Conservation (phyloP, 768 basidiomycete genomes). For the Hemileccinum rubropunctum region DNA sequence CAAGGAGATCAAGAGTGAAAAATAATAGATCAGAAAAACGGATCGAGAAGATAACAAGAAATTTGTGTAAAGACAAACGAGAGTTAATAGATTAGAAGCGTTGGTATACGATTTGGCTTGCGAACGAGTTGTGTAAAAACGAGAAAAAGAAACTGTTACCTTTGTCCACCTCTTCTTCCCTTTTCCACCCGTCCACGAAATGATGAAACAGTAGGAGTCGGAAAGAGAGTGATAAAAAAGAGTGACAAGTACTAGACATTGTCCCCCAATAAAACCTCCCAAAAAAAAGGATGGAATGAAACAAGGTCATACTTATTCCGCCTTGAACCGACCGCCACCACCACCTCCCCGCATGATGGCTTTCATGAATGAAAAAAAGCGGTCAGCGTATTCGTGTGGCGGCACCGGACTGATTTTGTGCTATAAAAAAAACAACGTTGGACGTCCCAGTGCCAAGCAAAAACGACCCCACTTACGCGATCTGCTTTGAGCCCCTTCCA, state of each 20-base stretch:
- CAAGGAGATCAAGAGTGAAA: too few relatives aligned
- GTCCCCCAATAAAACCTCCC: constrained; percentile 4
- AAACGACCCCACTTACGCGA: constrained; percentile 55
- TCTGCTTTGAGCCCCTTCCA: constrained; percentile 92
- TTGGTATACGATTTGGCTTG: constrained; percentile 14
- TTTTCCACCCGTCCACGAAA: background rate
- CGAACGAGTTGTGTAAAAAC: background rate
- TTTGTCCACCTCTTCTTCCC: background rate
- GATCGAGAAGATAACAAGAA: background rate
- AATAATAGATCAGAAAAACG: background rate
- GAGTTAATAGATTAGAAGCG: constrained; percentile 11
- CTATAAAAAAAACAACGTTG: constrained; percentile 37
- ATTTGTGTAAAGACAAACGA: background rate
- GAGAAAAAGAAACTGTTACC: too few relatives aligned
- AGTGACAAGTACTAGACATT: constrained; percentile 3
- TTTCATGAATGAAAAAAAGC: constrained; percentile 87
- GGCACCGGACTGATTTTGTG: constrained; percentile 95
- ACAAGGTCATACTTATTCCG: constrained; percentile 29
- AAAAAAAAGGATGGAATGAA: background rate
- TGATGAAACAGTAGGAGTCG: background rate
- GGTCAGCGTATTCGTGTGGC: constrained; percentile 80
- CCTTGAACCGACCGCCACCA: constrained; percentile 52
- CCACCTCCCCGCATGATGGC: constrained; percentile 82
- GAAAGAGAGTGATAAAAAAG: constrained; percentile 11
- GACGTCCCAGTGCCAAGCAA: background rate